Conservation (phyloP, 257 asterid genomes). For the Solanum medicagineum region DNA sequence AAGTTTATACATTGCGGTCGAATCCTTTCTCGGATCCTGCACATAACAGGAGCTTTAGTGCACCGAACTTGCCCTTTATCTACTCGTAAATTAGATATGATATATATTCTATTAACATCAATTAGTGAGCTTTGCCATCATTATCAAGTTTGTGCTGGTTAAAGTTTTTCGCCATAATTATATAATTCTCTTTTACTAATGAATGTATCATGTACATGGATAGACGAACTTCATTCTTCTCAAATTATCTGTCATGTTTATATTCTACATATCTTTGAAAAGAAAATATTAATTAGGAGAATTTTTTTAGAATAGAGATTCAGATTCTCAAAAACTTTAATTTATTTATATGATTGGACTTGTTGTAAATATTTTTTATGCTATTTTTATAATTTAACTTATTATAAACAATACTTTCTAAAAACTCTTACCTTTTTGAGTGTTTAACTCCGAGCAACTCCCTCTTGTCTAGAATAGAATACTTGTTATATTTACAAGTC, state of each 20-base stretch:
- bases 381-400: background rate
- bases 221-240: too few species aligned
- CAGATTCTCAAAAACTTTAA: accelerated
- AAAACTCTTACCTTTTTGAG: too few species aligned
- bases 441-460: too few species aligned
- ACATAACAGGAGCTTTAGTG: too few species aligned
- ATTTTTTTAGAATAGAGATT: background rate
- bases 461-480: too few species aligned
- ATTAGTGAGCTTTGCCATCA: background rate
- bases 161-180: background rate
- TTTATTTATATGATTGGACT: background rate
- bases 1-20: background rate
- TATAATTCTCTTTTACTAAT: background rate
- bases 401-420: background rate
- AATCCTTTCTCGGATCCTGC: too few species aligned
- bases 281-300: background rate
- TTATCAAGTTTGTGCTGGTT: background rate
- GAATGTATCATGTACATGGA: background rate
- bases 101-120: background rate
- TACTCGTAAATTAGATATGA: background rate
- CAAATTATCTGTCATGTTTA: background rate
- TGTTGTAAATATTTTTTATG: background rate
- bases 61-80: background rate
- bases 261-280: background rate
- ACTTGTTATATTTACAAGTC: too few species aligned